These are phyloP conservation scores for Citrus reticulata DNA, from an alignment of 345 rosid species.

Conservation along the genomic window DNA sequence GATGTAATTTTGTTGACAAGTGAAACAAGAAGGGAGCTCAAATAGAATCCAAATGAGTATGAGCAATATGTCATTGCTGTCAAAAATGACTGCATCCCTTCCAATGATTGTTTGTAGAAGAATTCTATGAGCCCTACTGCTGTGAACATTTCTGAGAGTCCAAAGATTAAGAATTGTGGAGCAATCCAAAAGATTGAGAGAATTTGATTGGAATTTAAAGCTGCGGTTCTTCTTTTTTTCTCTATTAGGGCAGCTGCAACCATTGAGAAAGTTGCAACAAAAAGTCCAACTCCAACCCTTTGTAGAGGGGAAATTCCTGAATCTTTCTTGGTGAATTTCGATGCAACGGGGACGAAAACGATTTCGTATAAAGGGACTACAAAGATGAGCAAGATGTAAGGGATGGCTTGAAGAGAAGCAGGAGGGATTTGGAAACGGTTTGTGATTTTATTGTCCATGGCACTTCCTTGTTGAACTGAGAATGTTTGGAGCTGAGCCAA, in stretches of 20 bases:
- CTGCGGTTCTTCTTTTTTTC: slow-evolving; percentile 37
- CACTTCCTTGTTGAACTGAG: slow-evolving; percentile 57
- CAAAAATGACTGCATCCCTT: slow-evolving; percentile 59
- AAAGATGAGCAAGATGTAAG: slow-evolving; percentile 48
- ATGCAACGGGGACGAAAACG: slow-evolving; percentile 34
- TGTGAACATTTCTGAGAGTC: slow-evolving; percentile 67
- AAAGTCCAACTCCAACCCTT: slow-evolving; percentile 53
- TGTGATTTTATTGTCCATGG: slow-evolving; percentile 46
- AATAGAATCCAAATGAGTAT: slow-evolving; percentile 59
- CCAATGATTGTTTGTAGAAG: slow-evolving; percentile 63
- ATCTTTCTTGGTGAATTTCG: slow-evolving; percentile 36
- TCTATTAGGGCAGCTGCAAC: slow-evolving; percentile 56
- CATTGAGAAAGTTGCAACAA: slow-evolving; percentile 58
- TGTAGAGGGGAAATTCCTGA: slow-evolving; percentile 57
- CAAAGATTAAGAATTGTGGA: slow-evolving; percentile 60
- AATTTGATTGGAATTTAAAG: slow-evolving; percentile 19
- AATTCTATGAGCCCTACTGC: slow-evolving; percentile 68
- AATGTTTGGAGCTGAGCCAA: slow-evolving; percentile 72
- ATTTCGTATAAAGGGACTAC: slow-evolving; percentile 52
- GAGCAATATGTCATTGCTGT: slow-evolving; percentile 72
- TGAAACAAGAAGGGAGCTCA: slow-evolving; percentile 61
- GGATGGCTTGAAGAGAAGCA: slow-evolving; percentile 59
- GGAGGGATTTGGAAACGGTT: slow-evolving; percentile 43
- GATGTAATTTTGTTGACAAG: slow-evolving; percentile 49
- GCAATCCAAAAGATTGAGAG: slow-evolving; percentile 66